These are phyloP conservation scores for Recurvomyces mirabilis DNA, from an alignment of 495 filamentous ascomycete genomes.

Conservation along the genomic window DNA sequence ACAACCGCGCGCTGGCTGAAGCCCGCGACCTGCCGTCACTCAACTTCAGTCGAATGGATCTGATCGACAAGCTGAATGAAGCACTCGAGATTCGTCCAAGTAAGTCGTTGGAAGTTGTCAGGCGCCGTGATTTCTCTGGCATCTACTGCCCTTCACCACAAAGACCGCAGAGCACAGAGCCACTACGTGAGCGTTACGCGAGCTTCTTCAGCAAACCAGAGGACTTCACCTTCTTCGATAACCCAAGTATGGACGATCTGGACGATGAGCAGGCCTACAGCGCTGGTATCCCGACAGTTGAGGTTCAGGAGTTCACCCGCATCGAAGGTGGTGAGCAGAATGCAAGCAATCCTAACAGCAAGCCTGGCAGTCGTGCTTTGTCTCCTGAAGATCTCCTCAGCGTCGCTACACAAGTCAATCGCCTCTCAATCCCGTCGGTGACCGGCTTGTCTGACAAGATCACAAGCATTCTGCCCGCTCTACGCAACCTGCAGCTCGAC, in stretches of 20 bases:
- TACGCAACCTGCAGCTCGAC: constrained; percentile 22
- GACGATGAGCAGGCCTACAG: not conserved
- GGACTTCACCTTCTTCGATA: constrained; percentile 17
- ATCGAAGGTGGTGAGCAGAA: constrained; percentile 1
- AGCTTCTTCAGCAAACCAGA: constrained; percentile 30
- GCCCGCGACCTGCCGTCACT: constrained; percentile 29
- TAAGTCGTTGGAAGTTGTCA: constrained; percentile 22
- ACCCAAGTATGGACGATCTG: not conserved
- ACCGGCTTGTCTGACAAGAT: constrained; percentile 28
- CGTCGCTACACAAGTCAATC: constrained; percentile 27
- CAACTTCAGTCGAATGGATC: constrained; percentile 32
- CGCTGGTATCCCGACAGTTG: constrained; percentile 4
- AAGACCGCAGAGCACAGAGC: constrained; percentile 23
- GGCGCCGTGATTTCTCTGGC: constrained; percentile 17
- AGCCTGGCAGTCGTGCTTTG: constrained; percentile 13
- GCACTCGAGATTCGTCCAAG: constrained; percentile 24
- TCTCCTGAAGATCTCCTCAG: constrained; percentile 27
- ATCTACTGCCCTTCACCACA: constrained; percentile 22
- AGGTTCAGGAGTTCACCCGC: constrained; percentile 15
- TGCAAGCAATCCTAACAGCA: too few species aligned
- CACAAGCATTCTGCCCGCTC: constrained; percentile 27
- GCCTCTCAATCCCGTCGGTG: constrained; percentile 30
- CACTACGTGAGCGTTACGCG: constrained; percentile 27
- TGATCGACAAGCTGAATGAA: constrained; percentile 30
- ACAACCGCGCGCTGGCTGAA: constrained; percentile 22